Evolutionary conservation across 805 yeast species (phyloP), one percentile per base, ranked within the genome.

Genomic region (Teunomyces lycoperdinae): DNA sequence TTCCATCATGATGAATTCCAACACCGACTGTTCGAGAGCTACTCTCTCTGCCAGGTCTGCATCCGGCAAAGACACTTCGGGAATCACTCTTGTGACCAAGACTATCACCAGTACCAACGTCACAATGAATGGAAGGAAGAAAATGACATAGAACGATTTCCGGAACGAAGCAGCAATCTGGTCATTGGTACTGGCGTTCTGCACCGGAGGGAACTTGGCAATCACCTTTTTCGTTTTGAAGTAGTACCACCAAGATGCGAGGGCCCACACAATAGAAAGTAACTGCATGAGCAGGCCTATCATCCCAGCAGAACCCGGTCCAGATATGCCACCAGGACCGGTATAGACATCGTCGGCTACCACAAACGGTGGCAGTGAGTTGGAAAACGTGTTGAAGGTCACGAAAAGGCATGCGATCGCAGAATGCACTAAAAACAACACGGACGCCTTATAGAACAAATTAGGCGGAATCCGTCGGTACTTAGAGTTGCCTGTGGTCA

Each of bases 201-300:
- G 17, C 30, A 56, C 53, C 8, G 71, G 70, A 4, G 71, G 68
- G 51, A 64, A 67, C 33, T 57, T 53, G 4, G 54, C 50, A 16
- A 68, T 57, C 28, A 54, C 46, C 48, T 58, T 63, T 41, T 56
- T 57, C n/a, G 73, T 68, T 43, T 55, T 52, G 48, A 58, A 55
- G 44, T 64, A 67, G 48, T 54, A 57, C 6, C 46, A 42, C 1
- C 64, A 26, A 3, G 63, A 36, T 5, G 49, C 34, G 3, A 56
- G 32, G 16, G 51, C 28, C 62, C 62, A 57, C 11, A 48, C 48
- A 8, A 51, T 3, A 9, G 49, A 48, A 11, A 32, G n/a, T 2
- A 42, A 9, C 10, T 20, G 27, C 16, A 17, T 13, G 17, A 24
- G 9, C 9, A 20, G 26, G 30, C 10, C 14, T 10, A 42, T 5